These are phyloP conservation scores for Psophocarpus tetragonolobus DNA, from an alignment of 306 rosid species.

Conservation along the genomic window DNA sequence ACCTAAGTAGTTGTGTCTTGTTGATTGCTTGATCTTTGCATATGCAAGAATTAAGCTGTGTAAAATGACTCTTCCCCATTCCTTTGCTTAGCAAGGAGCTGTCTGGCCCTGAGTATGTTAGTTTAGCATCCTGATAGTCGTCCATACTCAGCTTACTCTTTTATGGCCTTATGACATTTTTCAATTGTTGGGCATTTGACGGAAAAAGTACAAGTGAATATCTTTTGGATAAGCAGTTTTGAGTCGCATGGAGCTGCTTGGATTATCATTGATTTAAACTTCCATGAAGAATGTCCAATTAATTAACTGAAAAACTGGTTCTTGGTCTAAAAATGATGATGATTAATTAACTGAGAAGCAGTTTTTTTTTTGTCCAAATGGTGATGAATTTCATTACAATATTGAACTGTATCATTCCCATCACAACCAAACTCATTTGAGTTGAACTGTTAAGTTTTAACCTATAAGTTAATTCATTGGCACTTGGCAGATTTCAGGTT, in stretches of 20 bases:
- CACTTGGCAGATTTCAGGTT: conserved; percentile 41
- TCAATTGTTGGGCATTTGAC: not conserved
- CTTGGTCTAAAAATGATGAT: not conserved
- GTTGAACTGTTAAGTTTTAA: conserved; percentile 30
- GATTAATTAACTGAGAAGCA: too few relatives aligned
- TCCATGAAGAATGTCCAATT: not conserved
- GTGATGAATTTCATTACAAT: conserved; percentile 5
- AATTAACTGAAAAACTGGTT: not conserved
- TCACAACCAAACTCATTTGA: conserved; percentile 23
- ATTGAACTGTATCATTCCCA: conserved; percentile 17
- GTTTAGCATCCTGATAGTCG: too few relatives aligned
- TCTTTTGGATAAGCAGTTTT: conserved; percentile 6
- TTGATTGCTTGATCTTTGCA: too few relatives aligned
- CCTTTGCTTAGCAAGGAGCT: too few relatives aligned
- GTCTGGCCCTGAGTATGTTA: too few relatives aligned
- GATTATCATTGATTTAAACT: conserved; percentile 15
- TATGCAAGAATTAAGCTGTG: too few relatives aligned
- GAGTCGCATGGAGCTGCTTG: not conserved
- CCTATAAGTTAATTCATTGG: conserved; percentile 30
- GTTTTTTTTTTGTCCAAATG: not conserved
- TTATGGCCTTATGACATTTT: not conserved
- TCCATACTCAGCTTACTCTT: not conserved
- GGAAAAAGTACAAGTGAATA: not conserved
- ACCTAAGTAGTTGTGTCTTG: not conserved
- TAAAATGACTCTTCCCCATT: too few relatives aligned